phyloP scores from a whole-genome alignment of 805 yeast species.

The Yarrowia sp. region DNA sequence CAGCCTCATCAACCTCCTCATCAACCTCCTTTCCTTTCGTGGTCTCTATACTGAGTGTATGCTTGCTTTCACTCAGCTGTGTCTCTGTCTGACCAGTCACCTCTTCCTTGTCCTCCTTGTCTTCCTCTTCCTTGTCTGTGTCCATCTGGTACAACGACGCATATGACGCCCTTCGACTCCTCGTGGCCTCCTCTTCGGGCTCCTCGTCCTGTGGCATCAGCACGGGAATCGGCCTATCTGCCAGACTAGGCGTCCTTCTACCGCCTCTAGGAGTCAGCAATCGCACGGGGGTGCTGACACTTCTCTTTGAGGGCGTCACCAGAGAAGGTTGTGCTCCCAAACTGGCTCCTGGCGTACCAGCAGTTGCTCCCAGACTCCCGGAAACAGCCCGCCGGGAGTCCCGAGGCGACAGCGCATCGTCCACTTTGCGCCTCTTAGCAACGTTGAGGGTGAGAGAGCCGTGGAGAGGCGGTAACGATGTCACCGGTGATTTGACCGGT shows the following conservation, averaged over 20 bases:
- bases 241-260: constrained; percentile 1
- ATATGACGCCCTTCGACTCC: background rate
- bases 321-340: background rate
- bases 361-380: background rate
- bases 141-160: background rate
- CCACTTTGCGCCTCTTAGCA: constrained; percentile 14
- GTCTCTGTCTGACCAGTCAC: too few relatives aligned
- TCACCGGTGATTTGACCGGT: constrained; percentile 19
- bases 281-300: constrained; percentile 6
- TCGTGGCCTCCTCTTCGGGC: background rate
- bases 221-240: constrained; percentile 17
- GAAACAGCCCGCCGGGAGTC: background rate
- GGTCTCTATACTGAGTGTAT: too few relatives aligned
- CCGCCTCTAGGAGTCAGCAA: constrained; percentile 12
- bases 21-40: too few relatives aligned
- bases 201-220: constrained; percentile 9
- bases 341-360: background rate
- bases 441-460: constrained; percentile 1
- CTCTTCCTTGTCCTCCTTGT: background rate
- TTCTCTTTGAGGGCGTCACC: constrained; percentile 7
- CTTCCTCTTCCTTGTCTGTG: background rate
- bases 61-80: too few relatives aligned
- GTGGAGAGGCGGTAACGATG: constrained; percentile 7
- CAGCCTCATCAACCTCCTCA: too few relatives aligned
- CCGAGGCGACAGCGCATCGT: background rate